Evolutionary conservation across 2,329 filamentous ascomycete genomes (phyloP).

Genomic region (Aspergillus transmontanensis): DNA sequence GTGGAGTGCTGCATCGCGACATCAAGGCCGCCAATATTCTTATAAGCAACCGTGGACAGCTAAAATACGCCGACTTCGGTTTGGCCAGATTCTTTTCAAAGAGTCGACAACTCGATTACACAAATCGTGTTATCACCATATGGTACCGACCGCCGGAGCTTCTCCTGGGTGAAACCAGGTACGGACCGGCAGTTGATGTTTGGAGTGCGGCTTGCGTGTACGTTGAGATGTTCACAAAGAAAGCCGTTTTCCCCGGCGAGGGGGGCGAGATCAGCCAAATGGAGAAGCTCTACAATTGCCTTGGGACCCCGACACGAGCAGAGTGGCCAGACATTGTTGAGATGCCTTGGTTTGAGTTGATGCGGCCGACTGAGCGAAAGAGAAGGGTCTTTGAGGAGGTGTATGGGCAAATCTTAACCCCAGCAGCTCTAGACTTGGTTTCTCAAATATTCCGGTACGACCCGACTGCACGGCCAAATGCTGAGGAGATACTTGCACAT

Average conservation of each 20-base stretch:
- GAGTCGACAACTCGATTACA: constrained; percentile 88
- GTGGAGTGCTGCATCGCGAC: constrained; percentile 93
- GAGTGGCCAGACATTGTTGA: constrained; percentile 92
- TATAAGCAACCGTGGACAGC: constrained; percentile 81
- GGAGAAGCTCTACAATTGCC: constrained; percentile 90
- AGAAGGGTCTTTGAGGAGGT: constrained; percentile 78
- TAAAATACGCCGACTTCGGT: constrained; percentile 96
- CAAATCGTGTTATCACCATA: constrained; percentile 97
- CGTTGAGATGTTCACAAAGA: constrained; percentile 91
- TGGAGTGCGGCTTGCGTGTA: constrained; percentile 98
- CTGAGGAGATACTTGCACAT: constrained; percentile 81
- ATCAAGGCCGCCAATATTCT: constrained; percentile 99
- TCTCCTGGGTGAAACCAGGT: constrained; percentile 86
- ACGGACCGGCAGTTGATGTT: constrained; percentile 86
- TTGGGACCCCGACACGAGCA: constrained; percentile 80
- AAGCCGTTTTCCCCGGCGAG: constrained; percentile 93
- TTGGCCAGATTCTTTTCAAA: constrained; percentile 96
- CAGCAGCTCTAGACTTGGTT: constrained; percentile 81
- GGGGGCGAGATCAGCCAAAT: constrained; percentile 95
- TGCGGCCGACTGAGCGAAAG: constrained; percentile 74
- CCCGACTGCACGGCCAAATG: constrained; percentile 78
- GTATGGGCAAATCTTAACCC: constrained; percentile 75
- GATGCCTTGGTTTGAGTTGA: constrained; percentile 94
- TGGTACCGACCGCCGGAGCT: constrained; percentile 95
- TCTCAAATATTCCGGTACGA: constrained; percentile 87